These are phyloP conservation scores for Epicoccum nigrum DNA, from an alignment of 2,329 filamentous ascomycete species.

Conservation along the genomic window DNA sequence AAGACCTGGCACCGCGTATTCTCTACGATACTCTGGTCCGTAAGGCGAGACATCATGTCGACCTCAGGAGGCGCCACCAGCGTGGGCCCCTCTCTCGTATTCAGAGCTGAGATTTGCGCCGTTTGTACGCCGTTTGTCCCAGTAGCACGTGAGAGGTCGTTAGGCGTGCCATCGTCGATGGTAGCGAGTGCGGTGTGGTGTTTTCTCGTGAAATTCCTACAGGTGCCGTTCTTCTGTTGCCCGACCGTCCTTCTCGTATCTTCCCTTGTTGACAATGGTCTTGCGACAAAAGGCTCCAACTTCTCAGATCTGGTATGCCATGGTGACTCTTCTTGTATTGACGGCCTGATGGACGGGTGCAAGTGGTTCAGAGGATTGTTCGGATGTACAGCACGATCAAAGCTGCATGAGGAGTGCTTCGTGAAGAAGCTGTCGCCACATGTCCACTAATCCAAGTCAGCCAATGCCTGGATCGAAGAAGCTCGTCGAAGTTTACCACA, in stretches of 20 bases:
- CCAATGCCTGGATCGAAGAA: not conserved
- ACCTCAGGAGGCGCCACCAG: conserved; percentile 26
- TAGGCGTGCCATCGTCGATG: conserved; percentile 2
- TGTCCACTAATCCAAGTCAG: conserved; percentile 27
- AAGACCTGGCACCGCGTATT: conserved; percentile 30
- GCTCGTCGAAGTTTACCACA: conserved; percentile 1
- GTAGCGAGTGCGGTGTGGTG: not conserved
- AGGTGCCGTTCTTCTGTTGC: not conserved
- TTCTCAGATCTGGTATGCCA: not conserved
- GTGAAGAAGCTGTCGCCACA: conserved; percentile 39
- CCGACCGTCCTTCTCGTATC: not conserved
- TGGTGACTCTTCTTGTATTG: not conserved
- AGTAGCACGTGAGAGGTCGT: not conserved
- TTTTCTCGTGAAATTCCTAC: conserved; percentile 3
- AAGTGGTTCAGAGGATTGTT: conserved; percentile 30
- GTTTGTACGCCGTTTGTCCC: conserved; percentile 8
- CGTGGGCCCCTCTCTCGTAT: conserved; percentile 21
- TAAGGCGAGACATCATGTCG: conserved; percentile 28
- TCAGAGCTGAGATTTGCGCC: conserved; percentile 18
- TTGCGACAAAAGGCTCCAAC: not conserved
- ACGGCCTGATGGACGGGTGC: conserved; percentile 27
- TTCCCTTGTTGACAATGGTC: not conserved
- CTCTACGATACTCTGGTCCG: conserved; percentile 15
- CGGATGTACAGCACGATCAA: conserved; percentile 29
- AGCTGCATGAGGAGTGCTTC: conserved; percentile 34